phyloP scores from a whole-genome alignment of 345 rosid genomes.

The Trapa bicornis region DNA sequence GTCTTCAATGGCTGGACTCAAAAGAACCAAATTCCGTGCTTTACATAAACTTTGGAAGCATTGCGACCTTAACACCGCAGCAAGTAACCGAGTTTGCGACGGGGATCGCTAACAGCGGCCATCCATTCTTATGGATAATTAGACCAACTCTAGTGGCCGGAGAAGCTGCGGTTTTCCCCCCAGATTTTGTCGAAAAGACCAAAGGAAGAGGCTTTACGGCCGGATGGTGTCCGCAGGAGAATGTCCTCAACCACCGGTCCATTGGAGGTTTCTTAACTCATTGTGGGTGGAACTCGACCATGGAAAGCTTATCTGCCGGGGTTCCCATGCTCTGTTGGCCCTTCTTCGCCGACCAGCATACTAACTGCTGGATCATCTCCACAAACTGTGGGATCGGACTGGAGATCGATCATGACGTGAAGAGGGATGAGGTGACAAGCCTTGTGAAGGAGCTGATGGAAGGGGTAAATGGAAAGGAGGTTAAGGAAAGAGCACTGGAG shows the following conservation, averaged over 20 bases:
- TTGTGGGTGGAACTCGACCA: background rate
- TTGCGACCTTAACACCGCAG: constrained; percentile 3
- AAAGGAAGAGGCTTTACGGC: too few relatives aligned
- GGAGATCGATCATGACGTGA: constrained; percentile 11
- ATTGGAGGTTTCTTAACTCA: too few relatives aligned
- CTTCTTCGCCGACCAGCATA: constrained; percentile 15
- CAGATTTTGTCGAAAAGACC: too few relatives aligned
- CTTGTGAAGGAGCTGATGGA: too few relatives aligned
- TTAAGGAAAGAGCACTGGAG: too few relatives aligned
- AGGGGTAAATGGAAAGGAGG: too few relatives aligned
- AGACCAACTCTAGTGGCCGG: constrained; percentile 10
- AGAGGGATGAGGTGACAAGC: too few relatives aligned
- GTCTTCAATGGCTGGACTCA: too few relatives aligned
- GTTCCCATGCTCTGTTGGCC: constrained; percentile 17
- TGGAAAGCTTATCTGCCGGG: constrained; percentile 3
- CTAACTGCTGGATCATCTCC: constrained; percentile 16
- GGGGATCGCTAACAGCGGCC: constrained; percentile 9
- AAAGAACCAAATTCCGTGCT: too few relatives aligned
- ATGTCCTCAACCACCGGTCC: too few relatives aligned
- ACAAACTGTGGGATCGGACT: constrained; percentile 24
- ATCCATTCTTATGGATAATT: constrained; percentile 11
- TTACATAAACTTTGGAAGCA: too few relatives aligned
- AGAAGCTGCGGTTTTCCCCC: background rate
- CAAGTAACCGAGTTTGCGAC: constrained; percentile 7
- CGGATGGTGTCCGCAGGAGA: too few relatives aligned